Conservation (phyloP, 2,329 filamentous ascomycete genomes). For the Fusarium metavorans region DNA sequence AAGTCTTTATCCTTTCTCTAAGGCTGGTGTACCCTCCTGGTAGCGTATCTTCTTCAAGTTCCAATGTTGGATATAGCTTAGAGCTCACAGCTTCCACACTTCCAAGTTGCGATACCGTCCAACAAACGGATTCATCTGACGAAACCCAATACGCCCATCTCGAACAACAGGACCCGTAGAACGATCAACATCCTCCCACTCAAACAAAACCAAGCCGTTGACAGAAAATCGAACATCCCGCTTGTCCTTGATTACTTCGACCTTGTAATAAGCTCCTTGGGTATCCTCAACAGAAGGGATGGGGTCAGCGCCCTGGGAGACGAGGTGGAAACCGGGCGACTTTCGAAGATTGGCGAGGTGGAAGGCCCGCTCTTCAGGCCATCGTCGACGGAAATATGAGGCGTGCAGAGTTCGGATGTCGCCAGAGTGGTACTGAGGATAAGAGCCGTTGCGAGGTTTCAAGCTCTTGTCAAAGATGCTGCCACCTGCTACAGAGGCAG, state of each 20-base stretch:
- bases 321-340: conserved; percentile 40
- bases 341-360: conserved; percentile 40
- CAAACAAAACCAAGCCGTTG: conserved; percentile 30
- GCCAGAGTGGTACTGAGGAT: conserved; percentile 41
- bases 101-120: conserved; percentile 38
- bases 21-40: too few species aligned
- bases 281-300: conserved; percentile 37
- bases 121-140: conserved; percentile 40
- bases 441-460: conserved; percentile 36
- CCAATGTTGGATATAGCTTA: too few species aligned
- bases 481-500: conserved; percentile 27
- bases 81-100: conserved; percentile 30
- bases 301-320: conserved; percentile 39
- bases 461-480: conserved; percentile 39
- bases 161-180: conserved; percentile 37
- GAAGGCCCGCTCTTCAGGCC: conserved; percentile 40
- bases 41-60: too few species aligned
- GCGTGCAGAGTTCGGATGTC: conserved; percentile 40
- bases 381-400: conserved; percentile 41
- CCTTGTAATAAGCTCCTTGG: conserved; percentile 34
- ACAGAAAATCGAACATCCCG: conserved; percentile 30
- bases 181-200: conserved; percentile 34
- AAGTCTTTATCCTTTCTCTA: too few species aligned
- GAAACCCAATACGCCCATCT: conserved; percentile 34
- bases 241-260: conserved; percentile 40